Base-by-base conservation (phyloP, 2,329 filamentous ascomycete genomes). In the Penicillium sp. region DNA sequence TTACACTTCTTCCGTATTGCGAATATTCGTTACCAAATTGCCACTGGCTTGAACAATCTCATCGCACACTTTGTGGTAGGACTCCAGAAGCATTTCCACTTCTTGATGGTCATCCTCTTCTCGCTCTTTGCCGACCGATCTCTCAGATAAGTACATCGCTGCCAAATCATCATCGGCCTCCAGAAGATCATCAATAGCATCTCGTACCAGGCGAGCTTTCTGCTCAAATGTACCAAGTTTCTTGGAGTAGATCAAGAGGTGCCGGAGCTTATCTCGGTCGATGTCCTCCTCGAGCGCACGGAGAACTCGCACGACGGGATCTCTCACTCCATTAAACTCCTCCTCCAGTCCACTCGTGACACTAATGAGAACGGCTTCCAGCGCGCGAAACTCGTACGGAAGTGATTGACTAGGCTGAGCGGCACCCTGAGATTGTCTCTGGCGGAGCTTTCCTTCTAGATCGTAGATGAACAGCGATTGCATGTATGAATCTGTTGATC, bases 401-500 rank as follows among this genome's bases (percentile, higher is more conserved):
- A 99, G 82, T 2, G 85, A 84, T 37, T 82, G 84, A 6, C 69
- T 67, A 19, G 68, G 65, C 56, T 69, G 71, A 27, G 49, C 17
- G 27, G 71, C 67, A 5, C 67, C 65, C 50, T 69, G 71, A 17
- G 85, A 82, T 37, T 79, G 77, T n/a, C 92, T 93, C 71, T 96
- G 91, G 62, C 91, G 88, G 45, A 99, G 81, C 72, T 96, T 96
- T 13, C 91, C 91, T 74, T 97, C 92, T 21, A 99, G 80, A 71
- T 97, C 94, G 76, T 97, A 97, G 86, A 99, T 96, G 78, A 99
- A 99, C 15, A 94, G 86, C 4, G 92, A 96, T 74, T 97, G 94
- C 33, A 93, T 92, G 70, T 97, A 96, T 0, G 92, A 95, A 66
- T 95, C 91, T 59, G 91, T 93, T 41, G 91, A 94, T 31, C 94